phyloP scores from a whole-genome alignment of 1,284 basidiomycete species.

The Vanrija sp. region DNA sequence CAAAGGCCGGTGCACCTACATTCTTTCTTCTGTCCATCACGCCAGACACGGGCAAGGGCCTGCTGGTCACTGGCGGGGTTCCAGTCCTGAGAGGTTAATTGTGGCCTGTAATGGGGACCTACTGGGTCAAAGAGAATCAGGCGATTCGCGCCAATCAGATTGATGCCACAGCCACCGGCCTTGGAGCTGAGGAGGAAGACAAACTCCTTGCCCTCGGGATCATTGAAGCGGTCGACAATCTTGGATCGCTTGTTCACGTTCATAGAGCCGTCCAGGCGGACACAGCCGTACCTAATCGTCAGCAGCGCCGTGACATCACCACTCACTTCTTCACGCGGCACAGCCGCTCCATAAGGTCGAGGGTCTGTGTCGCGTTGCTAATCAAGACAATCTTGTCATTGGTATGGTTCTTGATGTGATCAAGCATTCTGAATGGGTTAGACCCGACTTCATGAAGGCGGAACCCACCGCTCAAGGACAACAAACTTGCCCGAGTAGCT shows the following conservation, averaged over 20 bases:
- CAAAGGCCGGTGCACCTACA: slow-evolving; percentile 65
- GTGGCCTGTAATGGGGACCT: slow-evolving; percentile 22
- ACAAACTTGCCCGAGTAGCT: slow-evolving; percentile 89
- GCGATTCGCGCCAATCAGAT: slow-evolving; percentile 94
- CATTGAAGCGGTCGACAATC: slow-evolving; percentile 95
- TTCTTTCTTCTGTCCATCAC: slow-evolving; percentile 99
- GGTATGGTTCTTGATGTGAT: slow-evolving; percentile 71
- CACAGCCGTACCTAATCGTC: slow-evolving; percentile 72
- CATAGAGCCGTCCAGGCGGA: slow-evolving; percentile 93
- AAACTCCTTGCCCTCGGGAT: slow-evolving; percentile 91
- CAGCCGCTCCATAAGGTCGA: slow-evolving; percentile 88
- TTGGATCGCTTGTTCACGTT: slow-evolving; percentile 91
- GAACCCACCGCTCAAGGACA: slow-evolving; percentile 77
- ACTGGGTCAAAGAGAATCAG: slow-evolving; percentile 97
- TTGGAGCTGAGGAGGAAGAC: slow-evolving; percentile 94
- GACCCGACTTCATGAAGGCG: too few species aligned
- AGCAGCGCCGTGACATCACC: neutral
- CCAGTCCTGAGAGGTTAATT: slow-evolving; percentile 65
- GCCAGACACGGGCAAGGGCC: slow-evolving; percentile 96
- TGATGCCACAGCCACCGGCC: slow-evolving; percentile 97
- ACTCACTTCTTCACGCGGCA: slow-evolving; percentile 74
- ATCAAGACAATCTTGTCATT: slow-evolving; percentile 98
- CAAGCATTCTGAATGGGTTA: slow-evolving; percentile 64
- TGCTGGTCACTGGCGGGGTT: slow-evolving; percentile 99
- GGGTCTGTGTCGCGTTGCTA: slow-evolving; percentile 96